A percentile compares a stretch with the other conserved stretches of the same genome.
phyloP scores from a whole-genome alignment of 345 rosid species.

The Anastatica hierochuntica region DNA sequence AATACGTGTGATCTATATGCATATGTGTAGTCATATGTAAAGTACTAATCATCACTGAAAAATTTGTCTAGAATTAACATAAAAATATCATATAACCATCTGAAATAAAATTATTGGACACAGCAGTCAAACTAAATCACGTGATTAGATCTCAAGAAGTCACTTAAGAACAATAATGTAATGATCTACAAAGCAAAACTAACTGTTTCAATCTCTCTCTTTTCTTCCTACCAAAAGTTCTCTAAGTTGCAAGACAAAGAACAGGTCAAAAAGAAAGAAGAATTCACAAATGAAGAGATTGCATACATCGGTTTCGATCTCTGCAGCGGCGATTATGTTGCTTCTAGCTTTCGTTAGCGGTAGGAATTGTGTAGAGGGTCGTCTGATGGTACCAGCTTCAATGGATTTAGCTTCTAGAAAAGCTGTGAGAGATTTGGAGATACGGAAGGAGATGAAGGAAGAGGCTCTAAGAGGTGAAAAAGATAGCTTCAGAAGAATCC shows the following conservation, averaged over 20 bases:
- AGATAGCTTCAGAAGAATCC: conserved; percentile 55
- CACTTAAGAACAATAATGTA: conserved; percentile 1
- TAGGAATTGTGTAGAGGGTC: conserved; percentile 32
- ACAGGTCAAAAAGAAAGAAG: conserved; percentile 12
- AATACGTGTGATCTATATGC: no score
- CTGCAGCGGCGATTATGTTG: conserved; percentile 31
- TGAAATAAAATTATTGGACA: conserved; percentile 9
- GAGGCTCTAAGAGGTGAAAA: conserved; percentile 30
- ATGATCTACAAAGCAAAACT: conserved; percentile 15
- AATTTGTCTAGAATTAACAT: no score
- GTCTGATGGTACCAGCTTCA: conserved; percentile 21
- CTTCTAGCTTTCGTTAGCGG: conserved; percentile 32
- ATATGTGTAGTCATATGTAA: no score
- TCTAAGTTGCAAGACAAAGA: not conserved
- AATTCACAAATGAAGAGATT: conserved; percentile 37
- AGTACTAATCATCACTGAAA: no score
- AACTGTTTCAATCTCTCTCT: conserved; percentile 6
- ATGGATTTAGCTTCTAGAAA: no score
- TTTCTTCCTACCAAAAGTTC: not conserved
- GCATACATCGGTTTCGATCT: conserved; percentile 24
- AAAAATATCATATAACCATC: no score
- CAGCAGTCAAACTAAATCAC: conserved; percentile 26
- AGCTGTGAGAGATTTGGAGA: conserved; percentile 27
- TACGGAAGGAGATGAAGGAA: conserved; percentile 22
- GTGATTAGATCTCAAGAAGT: conserved; percentile 28